phyloP scores from a whole-genome alignment of 169 alveolate species.

The Pseudocohnilembus persalinus region DNA sequence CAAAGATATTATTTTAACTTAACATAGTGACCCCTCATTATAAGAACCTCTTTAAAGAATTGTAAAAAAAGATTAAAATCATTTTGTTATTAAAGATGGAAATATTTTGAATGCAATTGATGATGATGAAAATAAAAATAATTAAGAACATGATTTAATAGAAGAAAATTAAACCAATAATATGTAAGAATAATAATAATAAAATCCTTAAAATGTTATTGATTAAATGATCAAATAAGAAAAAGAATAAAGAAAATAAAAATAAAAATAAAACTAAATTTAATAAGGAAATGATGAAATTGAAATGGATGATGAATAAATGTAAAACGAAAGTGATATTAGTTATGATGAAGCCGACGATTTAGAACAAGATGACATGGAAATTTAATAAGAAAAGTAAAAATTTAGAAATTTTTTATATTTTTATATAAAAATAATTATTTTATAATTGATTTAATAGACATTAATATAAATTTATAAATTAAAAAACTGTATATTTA shows the following conservation, averaged over 20 bases:
- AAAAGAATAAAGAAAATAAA: not conserved
- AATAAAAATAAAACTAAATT: constrained; percentile 36
- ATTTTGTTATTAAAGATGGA: not conserved
- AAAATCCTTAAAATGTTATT: not conserved
- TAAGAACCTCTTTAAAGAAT: constrained; percentile 18
- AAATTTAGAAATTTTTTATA: not conserved
- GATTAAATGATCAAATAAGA: not conserved
- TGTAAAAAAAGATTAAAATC: not conserved
- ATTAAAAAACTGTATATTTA: not conserved
- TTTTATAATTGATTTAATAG: no score
- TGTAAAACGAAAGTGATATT: constrained; percentile 36
- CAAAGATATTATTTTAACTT: constrained; percentile 12
- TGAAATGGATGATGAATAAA: constrained; percentile 44
- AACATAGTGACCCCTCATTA: constrained; percentile 32
- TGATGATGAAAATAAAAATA: constrained; percentile 42
- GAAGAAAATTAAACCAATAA: constrained; percentile 41
- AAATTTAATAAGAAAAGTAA: constrained; percentile 41
- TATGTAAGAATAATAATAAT: not conserved
- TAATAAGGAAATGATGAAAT: constrained; percentile 36
- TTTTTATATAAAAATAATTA: constrained; percentile 14
- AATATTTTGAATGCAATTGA: constrained; percentile 49
- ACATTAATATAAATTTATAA: no score
- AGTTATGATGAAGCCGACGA: constrained; percentile 62
- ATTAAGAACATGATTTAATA: constrained; percentile 45
- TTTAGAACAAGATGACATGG: constrained; percentile 48